Conservation (phyloP, 768 basidiomycete genomes). For the Phanerochaete carnosa region DNA sequence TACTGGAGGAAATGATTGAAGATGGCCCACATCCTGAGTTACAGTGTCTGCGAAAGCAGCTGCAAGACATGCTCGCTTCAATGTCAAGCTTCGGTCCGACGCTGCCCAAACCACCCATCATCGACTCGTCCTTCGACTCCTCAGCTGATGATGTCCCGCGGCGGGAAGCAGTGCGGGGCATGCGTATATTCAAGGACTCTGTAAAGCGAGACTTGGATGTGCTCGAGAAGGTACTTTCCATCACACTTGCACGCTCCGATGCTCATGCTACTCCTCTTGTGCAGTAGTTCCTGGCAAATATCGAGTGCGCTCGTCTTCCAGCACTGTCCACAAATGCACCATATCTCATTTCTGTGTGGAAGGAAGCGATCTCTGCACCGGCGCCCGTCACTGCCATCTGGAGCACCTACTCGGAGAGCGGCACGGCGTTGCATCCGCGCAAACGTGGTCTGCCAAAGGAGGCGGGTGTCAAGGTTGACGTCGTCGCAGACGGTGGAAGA, state of each 20-base stretch:
- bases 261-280: conserved; percentile 9
- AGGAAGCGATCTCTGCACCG: conserved; percentile 63
- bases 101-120: conserved; percentile 28
- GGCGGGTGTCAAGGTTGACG: conserved; percentile 68
- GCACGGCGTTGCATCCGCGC: conserved; percentile 10
- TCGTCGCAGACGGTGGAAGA: conserved; percentile 71
- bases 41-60: conserved; percentile 18
- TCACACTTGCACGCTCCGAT: background rate
- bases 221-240: conserved; percentile 33
- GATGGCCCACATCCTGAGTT: conserved; percentile 22
- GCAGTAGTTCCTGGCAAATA: conserved; percentile 63
- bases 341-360: conserved; percentile 79
- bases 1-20: background rate
- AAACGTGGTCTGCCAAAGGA: conserved; percentile 20
- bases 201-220: conserved; percentile 41
- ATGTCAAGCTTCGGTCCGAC: conserved; percentile 24
- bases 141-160: conserved; percentile 11
- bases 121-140: conserved; percentile 30
- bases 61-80: conserved; percentile 23
- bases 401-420: conserved; percentile 41
- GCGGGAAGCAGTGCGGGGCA: conserved; percentile 32
- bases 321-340: conserved; percentile 74
- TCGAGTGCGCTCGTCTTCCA: conserved; percentile 41
- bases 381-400: conserved; percentile 57
- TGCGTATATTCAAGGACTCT: conserved; percentile 38